Percentiles rank a stretch among this genome's conserved stretches.
Conservation (phyloP, 352 stramenopile genomes). For the Aphanomyces stellatus region DNA sequence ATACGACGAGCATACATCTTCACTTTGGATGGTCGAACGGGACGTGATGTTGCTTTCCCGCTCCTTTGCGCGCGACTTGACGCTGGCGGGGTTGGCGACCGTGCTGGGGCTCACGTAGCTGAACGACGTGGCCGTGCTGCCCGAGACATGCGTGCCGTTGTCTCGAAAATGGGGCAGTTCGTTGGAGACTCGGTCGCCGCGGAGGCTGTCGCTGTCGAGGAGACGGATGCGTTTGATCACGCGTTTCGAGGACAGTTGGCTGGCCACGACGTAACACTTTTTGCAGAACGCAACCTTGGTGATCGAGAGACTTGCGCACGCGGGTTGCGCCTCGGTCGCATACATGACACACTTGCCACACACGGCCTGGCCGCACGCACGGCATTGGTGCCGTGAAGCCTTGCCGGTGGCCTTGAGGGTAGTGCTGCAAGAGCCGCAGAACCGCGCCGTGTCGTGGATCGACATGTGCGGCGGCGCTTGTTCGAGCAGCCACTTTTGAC, state of each 20-base stretch:
- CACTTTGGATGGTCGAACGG: neutral
- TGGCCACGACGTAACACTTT: neutral
- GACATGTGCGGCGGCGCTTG: neutral
- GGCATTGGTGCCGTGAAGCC: conserved; percentile 71
- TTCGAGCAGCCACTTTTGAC: neutral
- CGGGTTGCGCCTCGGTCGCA: neutral
- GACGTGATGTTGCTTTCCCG: neutral
- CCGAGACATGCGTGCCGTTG: too few species aligned
- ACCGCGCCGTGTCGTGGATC: neutral
- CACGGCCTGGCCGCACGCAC: conserved; percentile 56
- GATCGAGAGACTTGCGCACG: neutral
- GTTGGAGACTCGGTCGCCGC: neutral
- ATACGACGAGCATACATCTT: neutral
- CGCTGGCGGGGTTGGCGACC: too few species aligned
- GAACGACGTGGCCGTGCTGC: neutral
- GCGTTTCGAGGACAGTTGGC: neutral
- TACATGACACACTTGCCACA: conserved; percentile 52
- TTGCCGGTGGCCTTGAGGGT: neutral
- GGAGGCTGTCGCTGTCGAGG: neutral
- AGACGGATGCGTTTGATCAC: neutral
- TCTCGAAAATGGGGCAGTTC: too few species aligned
- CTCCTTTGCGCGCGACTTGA: too few species aligned
- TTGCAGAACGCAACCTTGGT: neutral
- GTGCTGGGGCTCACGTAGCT: neutral
- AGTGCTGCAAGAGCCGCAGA: neutral